Conservation (phyloP, 106 monocot genomes). For the Allium sativum region DNA sequence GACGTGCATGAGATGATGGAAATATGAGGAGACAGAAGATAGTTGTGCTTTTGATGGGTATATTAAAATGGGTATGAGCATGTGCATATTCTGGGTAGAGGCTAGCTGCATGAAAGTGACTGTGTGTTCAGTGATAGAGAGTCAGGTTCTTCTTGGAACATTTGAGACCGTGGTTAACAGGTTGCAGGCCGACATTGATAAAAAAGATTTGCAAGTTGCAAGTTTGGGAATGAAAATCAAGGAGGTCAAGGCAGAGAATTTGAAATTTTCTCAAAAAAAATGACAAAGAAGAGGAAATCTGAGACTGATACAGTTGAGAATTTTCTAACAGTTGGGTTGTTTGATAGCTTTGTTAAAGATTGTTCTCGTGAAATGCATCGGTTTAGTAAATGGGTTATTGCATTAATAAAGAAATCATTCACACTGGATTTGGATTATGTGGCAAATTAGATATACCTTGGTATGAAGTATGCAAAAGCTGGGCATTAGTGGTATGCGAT, state of each 20-base stretch:
- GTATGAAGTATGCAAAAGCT: constrained; percentile 43
- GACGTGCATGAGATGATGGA: too few relatives aligned
- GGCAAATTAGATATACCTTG: constrained; percentile 44
- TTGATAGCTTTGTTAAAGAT: constrained; percentile 61
- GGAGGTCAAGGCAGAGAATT: constrained; percentile 29
- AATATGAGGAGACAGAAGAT: too few relatives aligned
- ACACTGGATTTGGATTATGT: constrained; percentile 47
- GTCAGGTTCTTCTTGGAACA: constrained; percentile 67
- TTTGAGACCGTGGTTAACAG: constrained; percentile 64
- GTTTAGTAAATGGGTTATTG: constrained; percentile 37
- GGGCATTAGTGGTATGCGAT: constrained; percentile 68
- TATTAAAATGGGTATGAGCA: too few relatives aligned
- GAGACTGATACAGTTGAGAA: constrained; percentile 25
- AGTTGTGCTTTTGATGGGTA: too few relatives aligned
- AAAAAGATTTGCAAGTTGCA: constrained; percentile 51
- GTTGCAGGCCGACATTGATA: constrained; percentile 65
- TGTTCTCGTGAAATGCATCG: constrained; percentile 39
- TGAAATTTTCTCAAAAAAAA: constrained; percentile 21
- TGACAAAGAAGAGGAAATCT: constrained; percentile 23
- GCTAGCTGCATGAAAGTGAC: too few relatives aligned
- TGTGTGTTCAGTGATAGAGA: constrained; percentile 87
- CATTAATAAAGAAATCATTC: constrained; percentile 31
- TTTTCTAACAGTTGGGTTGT: constrained; percentile 49
- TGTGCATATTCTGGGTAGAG: too few relatives aligned
- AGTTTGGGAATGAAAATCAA: constrained; percentile 21